Percentiles rank a stretch among this genome's conserved stretches.
Evolutionary conservation across 164 flowering plant species (phyloP).

Genomic region (Cinnamomum micranthum): DNA sequence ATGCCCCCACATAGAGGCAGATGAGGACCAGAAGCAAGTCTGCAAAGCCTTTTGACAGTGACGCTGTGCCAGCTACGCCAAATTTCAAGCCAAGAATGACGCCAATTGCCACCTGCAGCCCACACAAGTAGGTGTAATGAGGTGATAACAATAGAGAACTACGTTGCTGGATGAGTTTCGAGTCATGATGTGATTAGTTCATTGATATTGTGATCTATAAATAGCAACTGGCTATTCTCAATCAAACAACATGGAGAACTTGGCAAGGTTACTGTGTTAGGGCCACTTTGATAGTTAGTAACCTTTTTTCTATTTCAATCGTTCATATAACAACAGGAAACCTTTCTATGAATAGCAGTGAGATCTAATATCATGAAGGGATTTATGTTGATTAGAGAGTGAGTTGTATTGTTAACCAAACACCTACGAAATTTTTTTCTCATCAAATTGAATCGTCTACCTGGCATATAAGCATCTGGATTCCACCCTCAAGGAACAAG

Average conservation of each 20-base stretch:
- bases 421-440: neutral
- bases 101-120: constrained; percentile 12
- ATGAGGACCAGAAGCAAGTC: constrained; percentile 15
- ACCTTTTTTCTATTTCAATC: too few relatives aligned
- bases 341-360: too few relatives aligned
- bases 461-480: constrained; percentile 22
- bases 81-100: constrained; percentile 16
- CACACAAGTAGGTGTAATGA: too few relatives aligned
- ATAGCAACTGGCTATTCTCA: too few relatives aligned
- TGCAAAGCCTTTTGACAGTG: constrained; percentile 9
- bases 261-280: too few relatives aligned
- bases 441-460: neutral
- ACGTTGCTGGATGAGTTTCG: too few relatives aligned
- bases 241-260: too few relatives aligned
- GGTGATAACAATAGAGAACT: too few relatives aligned
- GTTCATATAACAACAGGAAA: too few relatives aligned
- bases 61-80: constrained; percentile 15
- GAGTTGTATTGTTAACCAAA: neutral
- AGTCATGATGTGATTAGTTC: too few relatives aligned
- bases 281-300: too few relatives aligned
- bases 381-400: neutral
- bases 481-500: constrained; percentile 21
- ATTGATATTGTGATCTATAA: too few relatives aligned
- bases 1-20: constrained; percentile 21
- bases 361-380: neutral